Evolutionary conservation across 2,329 filamentous ascomycete species (phyloP), one percentile per base, ranked within the genome.

Genomic region (Aaosphaeria arxii): DNA sequence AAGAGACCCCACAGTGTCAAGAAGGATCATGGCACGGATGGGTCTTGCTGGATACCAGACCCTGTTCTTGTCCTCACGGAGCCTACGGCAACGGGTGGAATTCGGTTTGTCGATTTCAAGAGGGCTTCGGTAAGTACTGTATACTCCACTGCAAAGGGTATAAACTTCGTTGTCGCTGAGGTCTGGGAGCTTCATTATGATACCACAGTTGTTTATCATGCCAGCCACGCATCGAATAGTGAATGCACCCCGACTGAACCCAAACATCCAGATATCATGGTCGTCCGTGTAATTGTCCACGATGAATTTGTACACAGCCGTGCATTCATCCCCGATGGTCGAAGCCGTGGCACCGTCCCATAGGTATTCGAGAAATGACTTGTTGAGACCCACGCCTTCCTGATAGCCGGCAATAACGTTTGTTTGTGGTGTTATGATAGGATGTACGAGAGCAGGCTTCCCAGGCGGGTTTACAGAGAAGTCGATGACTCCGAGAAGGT

Each of bases 181-280:
- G 4, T 44, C 45, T 6, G 49, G 17, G 32, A 59, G 61, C 1
- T 45, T 46, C 13, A 52, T 55, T 6, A 71, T 70, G 38, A 75
- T 68, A 3, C 73, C 73, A 31, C 73, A 66, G 13, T 73, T 71
- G 33, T 70, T 70, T 44, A 76, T 70, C 58, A 76, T 71, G 41
- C 73, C 74, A 3, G 69, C 72, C 1, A 75, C 63, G 43, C 66
- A 71, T 6, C 73, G 67, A 30, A 70, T 69, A 0, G 71, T 77
- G 49, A 70, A 77, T 1, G 74, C 69, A n/a, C 74, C 74, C 36
- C 74, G 63, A 5, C 71, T 74, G 55, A 75, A 76, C 2, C 74
- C 74, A 32, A 76, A 64, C 3, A 77, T 54, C 57, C 71, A 76
- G 39, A 77, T 74, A 7, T 72, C 71, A 43, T 76, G 69, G 1